These are phyloP conservation scores for button mushroom (Agaricus bisporus) DNA, from an alignment of 768 basidiomycete species.

Conservation along the genomic window DNA sequence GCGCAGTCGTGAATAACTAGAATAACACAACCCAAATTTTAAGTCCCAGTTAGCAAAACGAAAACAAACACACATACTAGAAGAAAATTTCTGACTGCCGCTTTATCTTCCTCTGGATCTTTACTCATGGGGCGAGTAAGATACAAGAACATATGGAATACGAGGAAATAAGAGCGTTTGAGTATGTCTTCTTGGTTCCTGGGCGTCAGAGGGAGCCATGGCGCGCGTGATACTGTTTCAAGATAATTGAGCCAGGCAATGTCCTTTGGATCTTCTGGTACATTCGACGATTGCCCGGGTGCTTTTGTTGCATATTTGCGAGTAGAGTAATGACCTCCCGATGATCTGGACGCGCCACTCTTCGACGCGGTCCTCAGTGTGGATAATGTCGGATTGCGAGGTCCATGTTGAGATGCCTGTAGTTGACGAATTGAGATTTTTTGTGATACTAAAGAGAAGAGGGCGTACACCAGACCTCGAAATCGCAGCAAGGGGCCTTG, in stretches of 20 bases:
- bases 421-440: background rate
- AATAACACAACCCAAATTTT: background rate
- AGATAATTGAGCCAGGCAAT: constrained; percentile 6
- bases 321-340: background rate
- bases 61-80: background rate
- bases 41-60: background rate
- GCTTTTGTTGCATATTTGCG: background rate
- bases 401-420: background rate
- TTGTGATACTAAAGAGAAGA: background rate
- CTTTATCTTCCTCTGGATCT: background rate
- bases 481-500: background rate
- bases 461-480: background rate
- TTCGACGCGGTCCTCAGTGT: background rate
- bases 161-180: constrained; percentile 1
- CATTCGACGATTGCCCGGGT: background rate
- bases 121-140: constrained; percentile 1
- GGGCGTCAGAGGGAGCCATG: constrained; percentile 7
- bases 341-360: background rate
- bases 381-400: background rate
- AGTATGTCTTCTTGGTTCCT: constrained; percentile 3
- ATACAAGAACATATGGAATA: constrained; percentile 8
- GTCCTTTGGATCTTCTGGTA: background rate
- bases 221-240: constrained; percentile 2
- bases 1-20: constrained; percentile 6
- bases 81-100: background rate